A percentile compares a stretch with the other conserved stretches of the same genome.
Conservation (phyloP, 176 grass and related monocot genomes). For the Puya raimondii region DNA sequence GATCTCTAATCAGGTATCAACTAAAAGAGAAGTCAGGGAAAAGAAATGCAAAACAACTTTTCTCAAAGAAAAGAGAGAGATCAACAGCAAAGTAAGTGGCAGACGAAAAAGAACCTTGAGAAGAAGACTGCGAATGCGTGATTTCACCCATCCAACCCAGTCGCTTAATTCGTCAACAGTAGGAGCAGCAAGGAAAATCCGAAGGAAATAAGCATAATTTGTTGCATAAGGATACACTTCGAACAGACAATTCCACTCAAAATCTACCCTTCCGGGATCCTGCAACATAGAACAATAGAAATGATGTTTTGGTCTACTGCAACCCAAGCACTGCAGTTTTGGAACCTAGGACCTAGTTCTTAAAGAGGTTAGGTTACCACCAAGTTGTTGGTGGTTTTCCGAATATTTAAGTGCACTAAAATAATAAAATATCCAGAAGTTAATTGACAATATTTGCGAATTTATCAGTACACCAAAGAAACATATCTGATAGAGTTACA, state of each 20-base stretch:
- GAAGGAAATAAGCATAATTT: constrained; percentile 38
- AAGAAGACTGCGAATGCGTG: constrained; percentile 46
- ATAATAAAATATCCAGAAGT: no score
- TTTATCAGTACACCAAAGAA: no score
- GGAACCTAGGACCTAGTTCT: no score
- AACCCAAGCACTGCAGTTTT: no score
- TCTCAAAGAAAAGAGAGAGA: background rate
- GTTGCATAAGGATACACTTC: constrained; percentile 42
- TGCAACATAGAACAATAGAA: constrained; percentile 28
- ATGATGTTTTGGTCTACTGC: background rate
- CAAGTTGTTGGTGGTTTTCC: no score
- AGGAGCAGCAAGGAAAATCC: constrained; percentile 50
- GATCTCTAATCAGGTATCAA: background rate
- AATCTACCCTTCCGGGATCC: constrained; percentile 37
- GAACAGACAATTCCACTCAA: constrained; percentile 46
- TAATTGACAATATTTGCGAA: no score
- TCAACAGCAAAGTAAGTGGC: constrained; percentile 6
- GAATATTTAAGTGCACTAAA: no score
- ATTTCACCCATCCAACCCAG: constrained; percentile 77
- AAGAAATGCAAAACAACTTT: background rate
- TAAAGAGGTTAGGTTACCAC: no score
- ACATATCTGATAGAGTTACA: no score
- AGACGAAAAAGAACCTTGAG: constrained; percentile 42
- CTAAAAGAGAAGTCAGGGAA: background rate
- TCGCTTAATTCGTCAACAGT: constrained; percentile 44